Percentiles rank a stretch among this genome's conserved stretches.
Conservation (phyloP, 2,329 filamentous ascomycete species). For the Aphanocladium album region DNA sequence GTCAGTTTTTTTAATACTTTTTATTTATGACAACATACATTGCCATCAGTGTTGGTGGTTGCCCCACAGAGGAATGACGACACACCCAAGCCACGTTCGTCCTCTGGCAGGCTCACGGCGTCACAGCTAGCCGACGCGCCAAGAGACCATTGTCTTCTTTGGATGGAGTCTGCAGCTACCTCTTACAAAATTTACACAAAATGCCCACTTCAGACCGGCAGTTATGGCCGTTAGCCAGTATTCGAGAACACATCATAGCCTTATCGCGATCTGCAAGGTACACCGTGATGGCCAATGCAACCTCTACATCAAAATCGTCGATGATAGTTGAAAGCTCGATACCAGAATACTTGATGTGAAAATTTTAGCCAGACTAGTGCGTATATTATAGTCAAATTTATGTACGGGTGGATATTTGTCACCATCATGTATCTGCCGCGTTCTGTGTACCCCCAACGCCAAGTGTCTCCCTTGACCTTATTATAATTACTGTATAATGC, state of each 20-base stretch:
- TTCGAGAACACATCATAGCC: not conserved
- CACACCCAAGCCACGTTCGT: not conserved
- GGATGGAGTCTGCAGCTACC: too few relatives aligned
- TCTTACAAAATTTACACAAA: not conserved
- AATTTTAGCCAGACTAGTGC: conserved; percentile 8
- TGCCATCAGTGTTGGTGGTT: too few relatives aligned
- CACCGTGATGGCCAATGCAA: not conserved
- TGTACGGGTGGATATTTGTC: conserved; percentile 3
- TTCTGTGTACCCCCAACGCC: not conserved
- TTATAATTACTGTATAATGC: conserved; percentile 2
- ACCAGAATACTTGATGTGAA: conserved; percentile 1
- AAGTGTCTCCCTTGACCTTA: not conserved
- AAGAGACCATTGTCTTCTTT: not conserved
- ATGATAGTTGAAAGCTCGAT: not conserved
- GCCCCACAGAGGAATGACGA: not conserved
- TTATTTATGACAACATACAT: too few relatives aligned
- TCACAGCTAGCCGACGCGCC: not conserved
- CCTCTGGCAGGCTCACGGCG: not conserved
- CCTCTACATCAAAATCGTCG: not conserved
- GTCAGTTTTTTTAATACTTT: too few relatives aligned
- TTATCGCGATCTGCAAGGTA: not conserved
- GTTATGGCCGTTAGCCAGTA: too few relatives aligned
- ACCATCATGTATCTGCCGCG: not conserved
- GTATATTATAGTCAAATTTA: conserved; percentile 13
- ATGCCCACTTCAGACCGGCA: not conserved